A percentile compares a stretch with the other conserved stretches of the same genome.
phyloP scores from a whole-genome alignment of 164 flowering plant genomes.

The Piper longum region DNA sequence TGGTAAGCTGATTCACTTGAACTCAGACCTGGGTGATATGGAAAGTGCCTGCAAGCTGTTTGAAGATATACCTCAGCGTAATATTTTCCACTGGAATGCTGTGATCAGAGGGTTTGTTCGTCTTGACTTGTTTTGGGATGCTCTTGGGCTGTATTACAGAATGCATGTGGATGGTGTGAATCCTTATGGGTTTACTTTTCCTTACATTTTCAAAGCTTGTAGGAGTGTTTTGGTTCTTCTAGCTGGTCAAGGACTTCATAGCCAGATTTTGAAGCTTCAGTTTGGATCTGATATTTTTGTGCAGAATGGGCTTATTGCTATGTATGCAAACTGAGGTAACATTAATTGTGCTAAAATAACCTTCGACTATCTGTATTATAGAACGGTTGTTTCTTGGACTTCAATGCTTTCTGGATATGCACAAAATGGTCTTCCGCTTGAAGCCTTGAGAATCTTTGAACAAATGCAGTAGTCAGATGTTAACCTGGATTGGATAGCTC shows the following conservation, averaged over 20 bases:
- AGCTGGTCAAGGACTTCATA: conserved; percentile 12
- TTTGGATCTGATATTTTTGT: conserved; percentile 26
- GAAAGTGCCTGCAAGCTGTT: conserved; percentile 41
- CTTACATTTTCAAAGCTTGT: conserved; percentile 21
- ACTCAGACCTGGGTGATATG: conserved; percentile 16
- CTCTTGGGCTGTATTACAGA: conserved; percentile 31
- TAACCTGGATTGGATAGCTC: conserved; percentile 18
- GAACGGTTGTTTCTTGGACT: conserved; percentile 25
- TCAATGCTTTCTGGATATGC: conserved; percentile 22
- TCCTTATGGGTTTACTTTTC: conserved; percentile 26
- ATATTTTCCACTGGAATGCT: conserved; percentile 69
- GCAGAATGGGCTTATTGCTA: conserved; percentile 24
- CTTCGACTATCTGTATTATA: conserved; percentile 13
- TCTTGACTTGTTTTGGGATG: conserved; percentile 24
- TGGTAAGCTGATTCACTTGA: conserved; percentile 17
- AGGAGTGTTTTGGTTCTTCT: conserved; percentile 3
- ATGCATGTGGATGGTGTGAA: conserved; percentile 36
- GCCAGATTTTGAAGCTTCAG: conserved; percentile 17
- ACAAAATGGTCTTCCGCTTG: conserved; percentile 20
- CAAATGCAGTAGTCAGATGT: conserved; percentile 13
- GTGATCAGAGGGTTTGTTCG: conserved; percentile 44
- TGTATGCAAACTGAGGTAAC: conserved; percentile 18
- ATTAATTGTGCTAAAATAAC: conserved; percentile 9
- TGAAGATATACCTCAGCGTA: conserved; percentile 44
- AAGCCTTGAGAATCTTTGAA: conserved; percentile 18